Percentiles rank a stretch among this genome's conserved stretches.
These are phyloP conservation scores for Sclerotinia borealis DNA, from an alignment of 2,329 filamentous ascomycete species.

Conservation along the genomic window DNA sequence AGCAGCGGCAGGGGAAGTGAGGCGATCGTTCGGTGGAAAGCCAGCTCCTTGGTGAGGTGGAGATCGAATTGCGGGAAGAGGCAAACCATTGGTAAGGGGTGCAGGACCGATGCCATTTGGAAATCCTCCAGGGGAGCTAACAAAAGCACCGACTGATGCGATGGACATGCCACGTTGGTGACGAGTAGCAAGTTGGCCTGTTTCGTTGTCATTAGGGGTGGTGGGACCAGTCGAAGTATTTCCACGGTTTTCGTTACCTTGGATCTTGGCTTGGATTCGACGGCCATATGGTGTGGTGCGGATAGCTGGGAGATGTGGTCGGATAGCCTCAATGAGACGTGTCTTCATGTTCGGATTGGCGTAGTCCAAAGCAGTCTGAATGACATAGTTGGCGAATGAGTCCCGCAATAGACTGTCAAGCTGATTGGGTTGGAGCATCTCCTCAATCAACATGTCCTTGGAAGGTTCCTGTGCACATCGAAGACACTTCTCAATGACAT, in stretches of 20 bases:
- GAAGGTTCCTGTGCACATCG: slow-evolving; percentile 72
- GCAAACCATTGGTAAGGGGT: slow-evolving; percentile 19
- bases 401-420: slow-evolving; percentile 87
- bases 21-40: slow-evolving; percentile 25
- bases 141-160: slow-evolving; percentile 25
- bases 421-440: slow-evolving; percentile 70
- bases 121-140: slow-evolving; percentile 23
- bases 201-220: slow-evolving; percentile 26
- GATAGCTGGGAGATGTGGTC: slow-evolving; percentile 76
- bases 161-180: slow-evolving; percentile 32
- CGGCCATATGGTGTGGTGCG: slow-evolving; percentile 91
- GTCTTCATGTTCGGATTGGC: slow-evolving; percentile 67
- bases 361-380: slow-evolving; percentile 91
- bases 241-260: slow-evolving; percentile 45
- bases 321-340: slow-evolving; percentile 75
- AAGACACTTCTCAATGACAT: slow-evolving; percentile 94
- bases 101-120: slow-evolving; percentile 26
- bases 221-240: slow-evolving; percentile 29
- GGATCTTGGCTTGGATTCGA: slow-evolving; percentile 85
- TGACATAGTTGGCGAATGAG: slow-evolving; percentile 94
- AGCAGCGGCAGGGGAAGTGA: slow-evolving; percentile 19
- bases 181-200: slow-evolving; percentile 26
- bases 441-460: slow-evolving; percentile 76
- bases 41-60: slow-evolving; percentile 15
- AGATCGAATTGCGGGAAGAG: slow-evolving; percentile 17